Evolutionary conservation across 371 early-diverging fungal species (phyloP).

Genomic region (Mucor saturninus): DNA sequence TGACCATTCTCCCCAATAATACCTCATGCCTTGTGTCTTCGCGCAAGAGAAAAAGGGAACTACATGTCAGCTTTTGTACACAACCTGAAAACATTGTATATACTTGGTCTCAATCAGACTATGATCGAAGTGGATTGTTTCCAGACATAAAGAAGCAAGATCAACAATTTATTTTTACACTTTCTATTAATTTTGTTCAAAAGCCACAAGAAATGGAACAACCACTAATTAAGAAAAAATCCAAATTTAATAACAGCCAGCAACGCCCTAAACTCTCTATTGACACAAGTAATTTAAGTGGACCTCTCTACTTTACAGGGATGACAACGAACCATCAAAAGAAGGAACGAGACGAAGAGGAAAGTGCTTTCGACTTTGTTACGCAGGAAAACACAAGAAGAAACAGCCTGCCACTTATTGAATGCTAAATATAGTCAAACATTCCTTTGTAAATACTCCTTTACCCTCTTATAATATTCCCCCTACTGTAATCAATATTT

Average conservation of each 20-base stretch:
- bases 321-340: constrained; percentile 50
- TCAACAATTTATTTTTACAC: constrained; percentile 21
- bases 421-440: not conserved
- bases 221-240: constrained; percentile 14
- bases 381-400: constrained; percentile 36
- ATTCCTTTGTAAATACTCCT: constrained; percentile 5
- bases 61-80: constrained; percentile 45
- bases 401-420: constrained; percentile 26
- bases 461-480: not conserved
- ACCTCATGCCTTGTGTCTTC: constrained; percentile 22
- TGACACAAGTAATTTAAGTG: constrained; percentile 45
- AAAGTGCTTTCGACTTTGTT: constrained; percentile 11
- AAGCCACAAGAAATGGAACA: constrained; percentile 5
- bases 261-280: constrained; percentile 41
- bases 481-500: not conserved
- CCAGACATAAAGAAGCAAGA: constrained; percentile 18
- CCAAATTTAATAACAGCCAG: constrained; percentile 5
- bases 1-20: constrained; percentile 1
- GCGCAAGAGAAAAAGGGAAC: constrained; percentile 27
- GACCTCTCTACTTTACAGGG: constrained; percentile 50
- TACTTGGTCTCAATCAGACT: constrained; percentile 51
- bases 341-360: constrained; percentile 16
- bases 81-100: constrained; percentile 38
- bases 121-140: constrained; percentile 45
- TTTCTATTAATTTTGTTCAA: constrained; percentile 24